A percentile compares a stretch with the other conserved stretches of the same genome.
These are phyloP conservation scores for Kazachstania viticola DNA, from an alignment of 805 yeast genomes.

Conservation along the genomic window DNA sequence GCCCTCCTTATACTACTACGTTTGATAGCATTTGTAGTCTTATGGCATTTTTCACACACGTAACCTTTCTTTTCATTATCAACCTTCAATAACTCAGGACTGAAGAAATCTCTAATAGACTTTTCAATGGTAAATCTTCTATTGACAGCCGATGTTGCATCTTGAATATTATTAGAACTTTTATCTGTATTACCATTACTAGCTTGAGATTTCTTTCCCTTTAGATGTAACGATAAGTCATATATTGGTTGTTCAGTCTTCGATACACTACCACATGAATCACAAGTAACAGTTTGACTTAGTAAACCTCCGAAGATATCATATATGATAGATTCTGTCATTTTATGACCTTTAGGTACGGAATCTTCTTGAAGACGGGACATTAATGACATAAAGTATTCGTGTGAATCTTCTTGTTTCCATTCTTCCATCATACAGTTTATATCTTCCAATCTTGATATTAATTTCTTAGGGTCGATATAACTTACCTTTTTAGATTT, in stretches of 20 bases:
- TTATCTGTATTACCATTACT: not conserved
- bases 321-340: slow-evolving; percentile 71
- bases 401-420: slow-evolving; percentile 98
- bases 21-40: slow-evolving; percentile 67
- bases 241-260: slow-evolving; percentile 88
- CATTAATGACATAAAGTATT: slow-evolving; percentile 86
- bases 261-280: slow-evolving; percentile 69
- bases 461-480: slow-evolving; percentile 66
- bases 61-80: slow-evolving; percentile 72
- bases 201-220: slow-evolving; percentile 29
- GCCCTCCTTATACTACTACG: slow-evolving; percentile 63
- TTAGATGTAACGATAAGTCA: slow-evolving; percentile 76
- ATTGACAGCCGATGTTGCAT: slow-evolving; percentile 6
- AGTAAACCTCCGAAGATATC: slow-evolving; percentile 91
- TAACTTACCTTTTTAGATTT: slow-evolving; percentile 29
- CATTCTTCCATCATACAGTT: slow-evolving; percentile 95
- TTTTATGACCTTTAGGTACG: slow-evolving; percentile 79
- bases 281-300: slow-evolving; percentile 76
- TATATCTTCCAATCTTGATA: slow-evolving; percentile 63
- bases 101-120: slow-evolving; percentile 72
- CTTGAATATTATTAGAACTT: not conserved
- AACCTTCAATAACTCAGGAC: slow-evolving; percentile 62
- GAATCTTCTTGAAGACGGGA: slow-evolving; percentile 84
- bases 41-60: slow-evolving; percentile 76
- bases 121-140: slow-evolving; percentile 54